These are phyloP conservation scores for Toxoplasma gondii DNA, from an alignment of 169 alveolate genomes.

Conservation along the genomic window DNA sequence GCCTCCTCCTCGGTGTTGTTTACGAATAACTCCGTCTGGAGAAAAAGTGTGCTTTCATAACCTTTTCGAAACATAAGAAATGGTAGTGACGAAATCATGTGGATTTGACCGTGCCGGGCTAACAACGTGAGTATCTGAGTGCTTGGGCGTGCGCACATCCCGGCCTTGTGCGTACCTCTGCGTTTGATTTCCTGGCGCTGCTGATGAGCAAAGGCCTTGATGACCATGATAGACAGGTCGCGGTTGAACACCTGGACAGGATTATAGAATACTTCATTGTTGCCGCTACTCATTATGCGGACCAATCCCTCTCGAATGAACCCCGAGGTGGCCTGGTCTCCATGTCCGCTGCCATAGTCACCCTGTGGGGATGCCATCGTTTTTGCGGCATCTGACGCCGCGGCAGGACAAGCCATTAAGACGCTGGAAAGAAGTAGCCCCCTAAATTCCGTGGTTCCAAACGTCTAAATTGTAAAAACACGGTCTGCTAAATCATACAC, in stretches of 20 bases:
- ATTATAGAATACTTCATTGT: slow-evolving; percentile 77
- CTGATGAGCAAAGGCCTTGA: slow-evolving; percentile 60
- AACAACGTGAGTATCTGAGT: too few species aligned
- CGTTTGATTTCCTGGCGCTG: slow-evolving; percentile 43
- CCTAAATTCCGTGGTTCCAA: neutral
- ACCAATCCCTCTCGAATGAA: slow-evolving; percentile 72
- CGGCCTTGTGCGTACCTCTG: slow-evolving; percentile 35
- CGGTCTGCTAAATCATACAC: too few species aligned
- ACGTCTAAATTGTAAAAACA: too few species aligned
- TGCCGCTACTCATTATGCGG: slow-evolving; percentile 43
- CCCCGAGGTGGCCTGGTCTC: neutral
- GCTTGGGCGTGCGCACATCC: too few species aligned
- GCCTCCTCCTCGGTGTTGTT: too few species aligned
- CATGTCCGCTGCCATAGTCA: neutral
- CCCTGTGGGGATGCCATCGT: neutral
- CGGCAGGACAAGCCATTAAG: neutral
- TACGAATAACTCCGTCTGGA: too few species aligned
- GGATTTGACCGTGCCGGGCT: too few species aligned
- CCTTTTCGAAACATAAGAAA: too few species aligned
- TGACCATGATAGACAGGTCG: slow-evolving; percentile 80
- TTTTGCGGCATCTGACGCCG: slow-evolving; percentile 3
- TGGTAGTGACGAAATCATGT: too few species aligned
- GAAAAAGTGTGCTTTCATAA: too few species aligned
- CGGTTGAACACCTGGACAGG: slow-evolving; percentile 93
- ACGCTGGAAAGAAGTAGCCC: neutral